Percentiles rank a stretch among this genome's conserved stretches.
These are phyloP conservation scores for Chlamydomonas incerta DNA, from an alignment of 139 green algal species.

Conservation along the genomic window DNA sequence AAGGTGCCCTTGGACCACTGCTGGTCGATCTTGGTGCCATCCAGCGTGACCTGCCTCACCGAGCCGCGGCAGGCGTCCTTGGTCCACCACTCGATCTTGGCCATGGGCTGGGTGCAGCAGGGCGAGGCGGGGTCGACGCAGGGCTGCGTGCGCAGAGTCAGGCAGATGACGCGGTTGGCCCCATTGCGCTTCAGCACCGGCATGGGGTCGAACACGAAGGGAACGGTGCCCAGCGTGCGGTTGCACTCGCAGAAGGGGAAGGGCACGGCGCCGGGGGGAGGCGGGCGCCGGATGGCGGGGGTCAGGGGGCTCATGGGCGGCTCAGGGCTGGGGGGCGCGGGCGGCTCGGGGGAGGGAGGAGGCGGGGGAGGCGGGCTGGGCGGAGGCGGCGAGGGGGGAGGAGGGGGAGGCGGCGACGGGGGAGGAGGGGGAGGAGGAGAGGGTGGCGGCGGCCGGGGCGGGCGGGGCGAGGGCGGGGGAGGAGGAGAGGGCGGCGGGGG, in stretches of 20 bases:
- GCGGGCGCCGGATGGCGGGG: not conserved
- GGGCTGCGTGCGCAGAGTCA: not conserved
- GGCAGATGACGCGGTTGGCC: slow-evolving; percentile 7
- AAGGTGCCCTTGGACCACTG: slow-evolving; percentile 16
- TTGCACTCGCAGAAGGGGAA: slow-evolving; percentile 45
- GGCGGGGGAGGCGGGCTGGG: not conserved
- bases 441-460: not conserved
- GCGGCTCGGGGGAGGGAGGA: not conserved
- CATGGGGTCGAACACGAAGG: not conserved
- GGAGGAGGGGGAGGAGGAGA: not conserved
- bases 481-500: not conserved
- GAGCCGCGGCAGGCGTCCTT: slow-evolving; percentile 24
- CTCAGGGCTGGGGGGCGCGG: not conserved
- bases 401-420: not conserved
- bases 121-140: not conserved
- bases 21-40: slow-evolving; percentile 21
- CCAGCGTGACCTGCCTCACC: not conserved
- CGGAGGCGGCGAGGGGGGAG: not conserved
- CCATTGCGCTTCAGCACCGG: not conserved
- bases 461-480: not conserved
- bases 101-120: slow-evolving; percentile 5
- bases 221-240: not conserved
- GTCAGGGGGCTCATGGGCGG: not conserved
- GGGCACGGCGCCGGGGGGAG: not conserved
- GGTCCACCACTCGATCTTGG: slow-evolving; percentile 31